Base-by-base conservation (phyloP, 2,329 filamentous ascomycete genomes). In the Trichoderma atroviride region DNA sequence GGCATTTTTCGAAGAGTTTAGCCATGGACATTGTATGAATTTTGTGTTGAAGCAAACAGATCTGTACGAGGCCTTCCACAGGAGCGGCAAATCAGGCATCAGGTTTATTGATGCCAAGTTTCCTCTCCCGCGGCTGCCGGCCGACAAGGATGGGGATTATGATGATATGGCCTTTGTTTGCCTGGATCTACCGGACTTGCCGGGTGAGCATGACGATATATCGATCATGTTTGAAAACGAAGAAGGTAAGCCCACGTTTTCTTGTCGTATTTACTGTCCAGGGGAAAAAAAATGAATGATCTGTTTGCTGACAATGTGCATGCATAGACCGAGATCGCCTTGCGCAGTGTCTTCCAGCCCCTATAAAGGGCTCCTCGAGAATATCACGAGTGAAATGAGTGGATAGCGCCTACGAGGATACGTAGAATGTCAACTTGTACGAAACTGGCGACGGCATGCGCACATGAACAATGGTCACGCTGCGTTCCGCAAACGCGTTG, bases 151-250 rank as follows among this genome's bases (percentile, higher is more conserved):
- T 56, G 79, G 80, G 33, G 84, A 84, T 71, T 83, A 83, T 70
- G 84, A 88, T 58, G 89, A 90, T 71, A 87, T 89, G 77, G 87
- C 89, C 31, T 97, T 95, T 81, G 86, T 97, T 50, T 96, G 92
- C 77, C 81, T 97, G 70, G 94, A 97, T 79, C 88, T 94, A 79
- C 91, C 94, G 22, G 94, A 97, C 75, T 92, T 96, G 79, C 92
- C 94, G 0, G 92, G 92, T 62, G 94, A 97, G 81, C 93, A 97
- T 80, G 94, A 97, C 78, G 94, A 97, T 81, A 93, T 97, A 73
- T 87, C 90, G 13, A 90, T 97, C 75, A 81, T 90, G 71, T 97
- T 97, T 83, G 93, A 97, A 72, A 90, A 85, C 57, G 91, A 93
- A 77, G 83, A 86, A 75, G 91, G 92, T 94, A 80, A 83, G 91